Percentiles rank a stretch among this genome's conserved stretches.
Conservation (phyloP, 108 stramenopile genomes). For the Conticribra guillardii region DNA sequence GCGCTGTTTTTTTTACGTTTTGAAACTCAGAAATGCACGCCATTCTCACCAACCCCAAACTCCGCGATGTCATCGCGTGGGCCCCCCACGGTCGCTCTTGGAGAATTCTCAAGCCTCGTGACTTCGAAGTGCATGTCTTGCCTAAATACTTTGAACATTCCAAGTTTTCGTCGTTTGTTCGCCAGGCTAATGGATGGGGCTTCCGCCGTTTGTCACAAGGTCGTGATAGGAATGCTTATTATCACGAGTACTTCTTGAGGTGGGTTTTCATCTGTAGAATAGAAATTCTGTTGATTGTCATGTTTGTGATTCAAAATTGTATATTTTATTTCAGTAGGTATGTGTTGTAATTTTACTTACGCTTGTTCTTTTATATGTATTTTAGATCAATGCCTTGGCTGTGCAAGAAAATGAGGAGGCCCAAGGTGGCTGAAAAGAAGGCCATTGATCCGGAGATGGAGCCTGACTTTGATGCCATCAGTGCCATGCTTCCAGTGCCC, state of each 20-base stretch:
- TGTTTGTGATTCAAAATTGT: too few relatives aligned
- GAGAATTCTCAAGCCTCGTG: constrained; percentile 5
- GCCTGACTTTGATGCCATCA: constrained; percentile 8
- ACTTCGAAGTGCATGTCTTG: constrained; percentile 11
- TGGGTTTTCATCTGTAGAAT: not conserved
- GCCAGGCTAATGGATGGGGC: constrained; percentile 26
- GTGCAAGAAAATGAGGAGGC: constrained; percentile 48
- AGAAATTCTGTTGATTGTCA: too few relatives aligned
- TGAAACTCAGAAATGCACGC: constrained; percentile 17
- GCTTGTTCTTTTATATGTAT: not conserved
- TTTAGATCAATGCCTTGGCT: constrained; percentile 38
- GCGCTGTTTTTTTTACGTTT: too few relatives aligned
- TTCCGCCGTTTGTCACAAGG: constrained; percentile 15
- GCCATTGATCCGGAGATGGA: constrained; percentile 44
- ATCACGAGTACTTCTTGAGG: constrained; percentile 21
- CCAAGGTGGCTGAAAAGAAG: constrained; percentile 60
- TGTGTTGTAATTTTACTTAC: too few relatives aligned
- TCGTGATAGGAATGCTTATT: constrained; percentile 14
- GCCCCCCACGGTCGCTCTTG: constrained; percentile 16
- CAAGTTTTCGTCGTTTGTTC: constrained; percentile 15
- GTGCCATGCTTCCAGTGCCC: constrained; percentile 55
- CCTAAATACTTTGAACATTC: constrained; percentile 17
- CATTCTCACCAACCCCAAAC: constrained; percentile 11
- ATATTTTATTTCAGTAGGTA: not conserved
- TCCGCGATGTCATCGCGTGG: constrained; percentile 9